Evolutionary conservation across 768 basidiomycete species (phyloP).

Genomic region (Xerocomellus amylosporus): DNA sequence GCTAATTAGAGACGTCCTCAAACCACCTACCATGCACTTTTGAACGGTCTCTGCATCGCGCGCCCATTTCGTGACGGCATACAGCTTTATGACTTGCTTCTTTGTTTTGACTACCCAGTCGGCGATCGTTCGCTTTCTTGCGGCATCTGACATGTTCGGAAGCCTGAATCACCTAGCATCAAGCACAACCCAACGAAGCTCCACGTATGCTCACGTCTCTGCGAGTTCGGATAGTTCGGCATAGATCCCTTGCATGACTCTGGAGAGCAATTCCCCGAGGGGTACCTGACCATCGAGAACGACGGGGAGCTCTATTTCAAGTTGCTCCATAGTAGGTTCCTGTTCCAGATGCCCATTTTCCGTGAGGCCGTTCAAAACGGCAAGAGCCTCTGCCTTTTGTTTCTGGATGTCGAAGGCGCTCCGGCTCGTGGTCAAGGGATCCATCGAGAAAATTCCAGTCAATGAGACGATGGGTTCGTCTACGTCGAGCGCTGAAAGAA

Average conservation of each 20-base stretch:
- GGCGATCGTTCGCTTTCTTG: slow-evolving; percentile 76
- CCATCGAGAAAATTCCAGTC: slow-evolving; percentile 9
- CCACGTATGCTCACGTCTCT: slow-evolving; percentile 64
- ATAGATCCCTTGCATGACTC: slow-evolving; percentile 76
- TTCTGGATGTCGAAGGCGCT: slow-evolving; percentile 25
- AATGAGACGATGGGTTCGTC: neutral
- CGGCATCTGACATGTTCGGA: slow-evolving; percentile 79
- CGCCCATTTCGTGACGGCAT: slow-evolving; percentile 85
- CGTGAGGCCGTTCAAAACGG: slow-evolving; percentile 27
- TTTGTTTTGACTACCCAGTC: slow-evolving; percentile 91
- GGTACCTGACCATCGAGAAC: slow-evolving; percentile 73
- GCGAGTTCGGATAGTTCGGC: slow-evolving; percentile 78
- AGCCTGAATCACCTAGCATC: slow-evolving; percentile 41
- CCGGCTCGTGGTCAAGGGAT: slow-evolving; percentile 4
- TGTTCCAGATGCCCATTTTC: slow-evolving; percentile 37
- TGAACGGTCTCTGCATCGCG: slow-evolving; percentile 80
- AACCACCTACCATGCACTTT: slow-evolving; percentile 69
- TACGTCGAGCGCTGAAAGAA: neutral
- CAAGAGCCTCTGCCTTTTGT: slow-evolving; percentile 32
- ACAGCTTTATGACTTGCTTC: slow-evolving; percentile 86
- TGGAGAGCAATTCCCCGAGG: slow-evolving; percentile 70
- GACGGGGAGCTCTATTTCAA: slow-evolving; percentile 71
- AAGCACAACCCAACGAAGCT: neutral
- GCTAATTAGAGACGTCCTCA: neutral
- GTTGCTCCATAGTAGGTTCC: slow-evolving; percentile 47